phyloP scores from a whole-genome alignment of 108 stramenopile species.

The Cyclostephanos tholiformis region DNA sequence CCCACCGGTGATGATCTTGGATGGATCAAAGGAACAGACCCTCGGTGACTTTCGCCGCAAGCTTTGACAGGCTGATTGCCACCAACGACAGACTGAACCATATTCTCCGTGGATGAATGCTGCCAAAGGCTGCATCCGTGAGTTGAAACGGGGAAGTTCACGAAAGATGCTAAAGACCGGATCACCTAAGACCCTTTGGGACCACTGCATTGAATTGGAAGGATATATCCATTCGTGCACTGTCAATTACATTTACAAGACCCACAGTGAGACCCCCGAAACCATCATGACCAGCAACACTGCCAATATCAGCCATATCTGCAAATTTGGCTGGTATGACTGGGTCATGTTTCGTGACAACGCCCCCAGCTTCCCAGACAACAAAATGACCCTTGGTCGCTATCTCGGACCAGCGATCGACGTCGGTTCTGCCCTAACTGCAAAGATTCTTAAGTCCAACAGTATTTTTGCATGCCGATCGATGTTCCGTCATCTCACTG shows the following conservation, averaged over 20 bases:
- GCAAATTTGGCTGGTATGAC: too few relatives aligned
- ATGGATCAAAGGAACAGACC: constrained; percentile 33
- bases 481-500: background rate
- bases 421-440: constrained; percentile 21
- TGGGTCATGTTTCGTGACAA: constrained; percentile 21
- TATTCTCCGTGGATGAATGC: too few relatives aligned
- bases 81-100: constrained; percentile 27
- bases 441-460: constrained; percentile 19
- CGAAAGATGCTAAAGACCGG: constrained; percentile 11
- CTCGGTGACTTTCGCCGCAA: constrained; percentile 2
- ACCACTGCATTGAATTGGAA: constrained; percentile 29
- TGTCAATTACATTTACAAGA: constrained; percentile 6
- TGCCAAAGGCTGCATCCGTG: too few relatives aligned
- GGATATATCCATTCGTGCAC: too few relatives aligned
- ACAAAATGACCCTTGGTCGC: constrained; percentile 17
- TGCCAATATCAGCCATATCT: constrained; percentile 5
- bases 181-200: constrained; percentile 33
- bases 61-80: constrained; percentile 13
- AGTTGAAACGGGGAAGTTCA: constrained; percentile 28
- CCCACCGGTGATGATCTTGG: constrained; percentile 24
- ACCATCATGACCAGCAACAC: constrained; percentile 1
- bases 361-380: background rate
- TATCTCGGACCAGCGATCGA: constrained; percentile 23
- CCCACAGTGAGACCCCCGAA: background rate
- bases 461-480: constrained; percentile 13